Conservation (phyloP, 768 basidiomycete species). For the Tricholoma hemisulphureum region DNA sequence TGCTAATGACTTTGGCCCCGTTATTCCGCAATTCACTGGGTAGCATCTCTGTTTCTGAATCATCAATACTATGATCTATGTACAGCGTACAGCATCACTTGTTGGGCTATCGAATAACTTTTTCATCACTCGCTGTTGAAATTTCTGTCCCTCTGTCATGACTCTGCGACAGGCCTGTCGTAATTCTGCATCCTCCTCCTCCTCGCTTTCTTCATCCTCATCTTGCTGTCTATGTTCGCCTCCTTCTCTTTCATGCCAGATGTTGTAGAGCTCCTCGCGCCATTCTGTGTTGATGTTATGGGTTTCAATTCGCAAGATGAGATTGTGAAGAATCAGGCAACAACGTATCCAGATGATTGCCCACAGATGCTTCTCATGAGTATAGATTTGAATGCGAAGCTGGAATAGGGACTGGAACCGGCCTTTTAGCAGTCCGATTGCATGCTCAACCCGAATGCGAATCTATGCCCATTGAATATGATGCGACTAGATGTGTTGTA, state of each 20-base stretch:
- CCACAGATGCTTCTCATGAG: background rate
- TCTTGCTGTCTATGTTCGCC: background rate
- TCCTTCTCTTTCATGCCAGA: background rate
- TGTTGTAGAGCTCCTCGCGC: background rate
- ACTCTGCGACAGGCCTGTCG: no score
- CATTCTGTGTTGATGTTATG: background rate
- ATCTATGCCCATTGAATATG: background rate
- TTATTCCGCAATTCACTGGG: no score
- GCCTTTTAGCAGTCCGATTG: background rate
- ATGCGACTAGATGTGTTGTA: background rate
- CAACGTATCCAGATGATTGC: background rate
- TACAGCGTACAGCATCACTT: no score
- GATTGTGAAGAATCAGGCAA: slow-evolving; percentile 16
- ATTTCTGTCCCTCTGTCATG: no score
- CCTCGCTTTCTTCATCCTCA: no score
- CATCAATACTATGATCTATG: no score
- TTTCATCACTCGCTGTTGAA: no score
- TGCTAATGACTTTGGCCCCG: no score
- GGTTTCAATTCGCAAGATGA: slow-evolving; percentile 12
- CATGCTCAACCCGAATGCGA: background rate
- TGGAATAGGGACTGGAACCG: background rate
- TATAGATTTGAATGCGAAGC: background rate
- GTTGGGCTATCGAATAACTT: no score
- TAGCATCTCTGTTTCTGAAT: no score
- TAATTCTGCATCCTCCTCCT: no score